A percentile compares a stretch with the other conserved stretches of the same genome.
Evolutionary conservation across 2,329 filamentous ascomycete genomes (phyloP).

Genomic region (Colletotrichum spaethianum): DNA sequence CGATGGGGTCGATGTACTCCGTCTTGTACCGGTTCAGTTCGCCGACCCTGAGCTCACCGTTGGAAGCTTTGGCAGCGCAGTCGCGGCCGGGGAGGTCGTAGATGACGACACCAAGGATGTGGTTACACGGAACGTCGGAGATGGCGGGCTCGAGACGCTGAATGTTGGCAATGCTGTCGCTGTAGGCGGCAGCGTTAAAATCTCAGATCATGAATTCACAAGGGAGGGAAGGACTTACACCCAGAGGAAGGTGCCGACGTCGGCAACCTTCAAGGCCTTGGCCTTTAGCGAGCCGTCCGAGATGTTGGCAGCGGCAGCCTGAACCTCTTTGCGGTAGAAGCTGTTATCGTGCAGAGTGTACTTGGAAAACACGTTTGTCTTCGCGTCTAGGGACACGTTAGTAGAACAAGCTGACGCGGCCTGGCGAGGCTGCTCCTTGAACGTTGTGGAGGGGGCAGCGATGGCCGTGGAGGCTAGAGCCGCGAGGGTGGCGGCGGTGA

Average conservation of each 20-base stretch:
- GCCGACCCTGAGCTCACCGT: conserved; percentile 72
- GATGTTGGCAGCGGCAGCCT: conserved; percentile 51
- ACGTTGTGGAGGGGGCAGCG: conserved; percentile 51
- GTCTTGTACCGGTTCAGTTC: conserved; percentile 60
- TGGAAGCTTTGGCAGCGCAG: conserved; percentile 74
- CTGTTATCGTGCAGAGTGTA: conserved; percentile 58
- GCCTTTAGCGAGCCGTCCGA: conserved; percentile 48
- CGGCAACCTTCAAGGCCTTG: conserved; percentile 52
- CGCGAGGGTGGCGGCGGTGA: conserved; percentile 52
- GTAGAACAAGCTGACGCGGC: conserved; percentile 51
- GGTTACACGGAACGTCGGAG: conserved; percentile 52
- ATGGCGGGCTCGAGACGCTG: conserved; percentile 54
- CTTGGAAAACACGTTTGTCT: conserved; percentile 54
- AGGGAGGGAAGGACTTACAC: conserved; percentile 46
- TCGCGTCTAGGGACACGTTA: conserved; percentile 55
- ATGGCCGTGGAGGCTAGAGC: conserved; percentile 53
- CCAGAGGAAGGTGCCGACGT: conserved; percentile 58
- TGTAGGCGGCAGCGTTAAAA: conserved; percentile 31
- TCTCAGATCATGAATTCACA: neutral
- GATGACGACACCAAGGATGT: conserved; percentile 67
- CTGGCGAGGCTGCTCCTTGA: conserved; percentile 48
- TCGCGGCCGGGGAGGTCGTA: conserved; percentile 76
- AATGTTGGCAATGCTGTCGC: conserved; percentile 57
- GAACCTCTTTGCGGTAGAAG: conserved; percentile 54
- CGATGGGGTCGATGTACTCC: conserved; percentile 63